Evolutionary conservation across 2,329 filamentous ascomycete species (phyloP), one percentile per base, ranked within the genome.

Genomic region (Calonectria pauciramosa): DNA sequence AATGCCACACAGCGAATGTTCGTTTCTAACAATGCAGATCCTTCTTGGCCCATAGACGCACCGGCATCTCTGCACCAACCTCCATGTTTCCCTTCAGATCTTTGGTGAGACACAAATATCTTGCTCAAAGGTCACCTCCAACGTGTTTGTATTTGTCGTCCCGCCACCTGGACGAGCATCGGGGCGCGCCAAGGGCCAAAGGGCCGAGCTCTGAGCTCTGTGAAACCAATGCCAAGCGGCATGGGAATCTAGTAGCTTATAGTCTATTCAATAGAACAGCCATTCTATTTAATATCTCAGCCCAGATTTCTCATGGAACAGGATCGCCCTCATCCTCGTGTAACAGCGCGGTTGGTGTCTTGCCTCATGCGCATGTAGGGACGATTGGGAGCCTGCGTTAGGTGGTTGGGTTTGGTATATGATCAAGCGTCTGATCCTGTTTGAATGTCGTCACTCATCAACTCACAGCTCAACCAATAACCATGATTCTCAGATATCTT

Each of bases 401-500:
- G 34, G 38, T 63, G 34, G n/a, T 63, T 26, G 23, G 34, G 56
- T 28, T 4, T 16, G 5, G 26, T 63, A 63, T 63, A 63, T 63
- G 23, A 41, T 4, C 36, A 18, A 11, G 34, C n/a, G 20, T 13
- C 23, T 41, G 23, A 10, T 18, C 38, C 18, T 18, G 18, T 11
- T 41, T 41, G 34, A 38, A 20, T 18, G 8, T 9, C n/a, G 34
- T 38, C 9, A 41, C 11, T 11, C 20, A 38, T 10, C 20, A 41
- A 20, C 13, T n/a, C 38, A 36, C 56, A 63, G 14, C 23, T 41
- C n/a, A 41, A 41, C 16, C 30, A 28, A 18, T 11, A 41, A 76
- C 16, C 32, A 81, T 81, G 80, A 65, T 76, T 36, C 47, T 74
- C 14, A 72, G 34, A 51, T 66, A 41, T 59, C 54, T 78, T 1